These are phyloP conservation scores for Candida quercuum DNA, from an alignment of 805 yeast genomes.

Conservation along the genomic window DNA sequence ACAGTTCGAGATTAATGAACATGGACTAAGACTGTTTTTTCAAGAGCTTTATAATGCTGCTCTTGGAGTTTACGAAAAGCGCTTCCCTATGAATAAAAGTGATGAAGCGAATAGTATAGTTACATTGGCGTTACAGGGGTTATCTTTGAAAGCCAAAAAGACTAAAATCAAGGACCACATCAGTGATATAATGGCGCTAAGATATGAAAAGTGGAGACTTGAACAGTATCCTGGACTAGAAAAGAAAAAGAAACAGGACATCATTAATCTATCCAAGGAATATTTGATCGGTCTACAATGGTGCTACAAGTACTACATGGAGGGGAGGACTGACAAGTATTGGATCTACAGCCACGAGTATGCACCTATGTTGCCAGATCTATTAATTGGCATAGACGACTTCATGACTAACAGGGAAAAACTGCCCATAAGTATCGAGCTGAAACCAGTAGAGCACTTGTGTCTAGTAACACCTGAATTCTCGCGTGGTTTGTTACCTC, in stretches of 20 bases:
- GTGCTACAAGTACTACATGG: conserved; percentile 83
- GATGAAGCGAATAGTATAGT: neutral
- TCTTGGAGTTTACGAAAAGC: neutral
- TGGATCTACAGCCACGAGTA: conserved; percentile 84
- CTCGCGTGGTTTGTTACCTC: neutral
- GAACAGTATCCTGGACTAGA: conserved; percentile 68
- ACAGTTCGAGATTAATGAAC: conserved; percentile 68
- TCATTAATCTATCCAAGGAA: conserved; percentile 55
- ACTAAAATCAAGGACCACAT: conserved; percentile 36
- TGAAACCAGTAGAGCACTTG: conserved; percentile 6
- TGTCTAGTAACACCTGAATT: neutral
- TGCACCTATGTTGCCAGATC: conserved; percentile 86
- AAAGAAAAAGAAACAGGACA: conserved; percentile 35
- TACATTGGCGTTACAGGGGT: conserved; percentile 23
- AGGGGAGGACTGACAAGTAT: conserved; percentile 81
- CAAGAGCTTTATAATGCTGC: conserved; percentile 2
- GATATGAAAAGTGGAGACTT: conserved; percentile 73
- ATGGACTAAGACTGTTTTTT: conserved; percentile 61
- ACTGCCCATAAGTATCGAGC: conserved; percentile 26
- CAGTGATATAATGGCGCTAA: conserved; percentile 54
- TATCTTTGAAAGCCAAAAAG: conserved; percentile 41
- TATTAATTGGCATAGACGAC: conserved; percentile 67
- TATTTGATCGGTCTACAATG: conserved; percentile 91
- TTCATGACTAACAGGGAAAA: conserved; percentile 64
- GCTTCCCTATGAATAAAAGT: neutral